Conservation (phyloP, 495 filamentous ascomycete genomes). For the Daldinia caldariorum region DNA sequence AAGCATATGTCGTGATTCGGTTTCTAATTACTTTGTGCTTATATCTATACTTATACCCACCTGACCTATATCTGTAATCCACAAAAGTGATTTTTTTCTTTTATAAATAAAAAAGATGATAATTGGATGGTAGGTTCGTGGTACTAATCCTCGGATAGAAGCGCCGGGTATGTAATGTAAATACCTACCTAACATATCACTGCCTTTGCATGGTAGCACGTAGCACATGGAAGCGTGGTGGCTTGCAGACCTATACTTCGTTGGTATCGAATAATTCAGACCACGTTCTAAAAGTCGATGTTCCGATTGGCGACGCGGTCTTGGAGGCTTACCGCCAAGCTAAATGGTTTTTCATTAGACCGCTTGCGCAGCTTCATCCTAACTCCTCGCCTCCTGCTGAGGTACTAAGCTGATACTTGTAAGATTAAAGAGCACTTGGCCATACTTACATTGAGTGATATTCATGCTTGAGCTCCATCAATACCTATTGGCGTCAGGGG, state of each 20-base stretch:
- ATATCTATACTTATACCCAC: neutral
- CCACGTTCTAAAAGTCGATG: constrained; percentile 28
- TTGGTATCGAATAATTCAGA: constrained; percentile 29
- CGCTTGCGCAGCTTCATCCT: constrained; percentile 20
- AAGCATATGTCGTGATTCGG: too few relatives aligned
- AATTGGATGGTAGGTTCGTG: neutral
- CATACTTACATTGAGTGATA: neutral
- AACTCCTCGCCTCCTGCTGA: constrained; percentile 15
- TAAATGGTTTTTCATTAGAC: constrained; percentile 25
- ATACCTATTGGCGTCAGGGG: neutral
- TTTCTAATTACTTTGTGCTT: too few relatives aligned
- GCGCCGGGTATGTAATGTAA: constrained; percentile 1
- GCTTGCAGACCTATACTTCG: neutral
- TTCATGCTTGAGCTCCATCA: neutral
- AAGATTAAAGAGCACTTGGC: neutral
- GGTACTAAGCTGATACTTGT: constrained; percentile 1
- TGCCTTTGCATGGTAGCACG: constrained; percentile 11
- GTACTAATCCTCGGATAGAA: neutral
- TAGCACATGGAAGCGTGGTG: constrained; percentile 11
- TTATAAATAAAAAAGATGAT: too few relatives aligned
- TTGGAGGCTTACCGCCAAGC: constrained; percentile 19
- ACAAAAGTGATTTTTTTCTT: too few relatives aligned
- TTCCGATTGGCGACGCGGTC: constrained; percentile 25
- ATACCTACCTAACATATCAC: too few relatives aligned
- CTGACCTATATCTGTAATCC: too few relatives aligned